Evolutionary conservation across 2,329 filamentous ascomycete genomes (phyloP).

Genomic region (Triangularia setosa): DNA sequence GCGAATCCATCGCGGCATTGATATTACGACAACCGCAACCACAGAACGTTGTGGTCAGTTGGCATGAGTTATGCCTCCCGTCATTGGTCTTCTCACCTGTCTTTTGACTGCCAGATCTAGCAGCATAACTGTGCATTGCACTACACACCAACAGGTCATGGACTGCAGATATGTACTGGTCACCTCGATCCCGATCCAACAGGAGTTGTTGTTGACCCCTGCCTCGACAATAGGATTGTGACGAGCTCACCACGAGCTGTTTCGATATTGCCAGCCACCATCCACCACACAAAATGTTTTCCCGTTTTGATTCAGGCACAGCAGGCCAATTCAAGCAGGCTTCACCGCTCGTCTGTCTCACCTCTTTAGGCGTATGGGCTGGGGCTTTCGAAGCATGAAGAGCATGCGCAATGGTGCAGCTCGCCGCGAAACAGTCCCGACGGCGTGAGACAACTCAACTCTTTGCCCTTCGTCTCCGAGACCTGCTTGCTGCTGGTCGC

Average conservation of each 20-base stretch:
- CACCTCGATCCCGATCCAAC: neutral
- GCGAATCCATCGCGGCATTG: neutral
- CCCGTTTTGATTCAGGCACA: neutral
- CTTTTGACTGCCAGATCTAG: slow-evolving; percentile 1
- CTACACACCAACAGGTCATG: neutral
- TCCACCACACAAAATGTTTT: neutral
- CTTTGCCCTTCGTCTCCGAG: slow-evolving; percentile 3
- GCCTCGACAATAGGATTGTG: neutral
- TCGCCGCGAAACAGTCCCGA: slow-evolving; percentile 4
- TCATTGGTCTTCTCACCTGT: neutral
- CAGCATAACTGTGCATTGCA: neutral
- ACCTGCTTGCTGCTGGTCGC: slow-evolving; percentile 7
- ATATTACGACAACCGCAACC: neutral
- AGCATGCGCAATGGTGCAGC: neutral
- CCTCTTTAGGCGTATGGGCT: neutral
- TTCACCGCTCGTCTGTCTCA: slow-evolving; percentile 7
- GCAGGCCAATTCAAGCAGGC: neutral
- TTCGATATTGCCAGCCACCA: neutral
- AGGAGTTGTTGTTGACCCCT: neutral
- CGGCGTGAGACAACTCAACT: neutral
- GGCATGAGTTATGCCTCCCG: neutral
- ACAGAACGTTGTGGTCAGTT: neutral
- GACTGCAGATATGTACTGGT: neutral
- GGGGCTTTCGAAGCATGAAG: too few relatives aligned
- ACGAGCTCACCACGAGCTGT: neutral